Conservation (phyloP, 768 basidiomycete genomes). For the Saitozyma sp. region DNA sequence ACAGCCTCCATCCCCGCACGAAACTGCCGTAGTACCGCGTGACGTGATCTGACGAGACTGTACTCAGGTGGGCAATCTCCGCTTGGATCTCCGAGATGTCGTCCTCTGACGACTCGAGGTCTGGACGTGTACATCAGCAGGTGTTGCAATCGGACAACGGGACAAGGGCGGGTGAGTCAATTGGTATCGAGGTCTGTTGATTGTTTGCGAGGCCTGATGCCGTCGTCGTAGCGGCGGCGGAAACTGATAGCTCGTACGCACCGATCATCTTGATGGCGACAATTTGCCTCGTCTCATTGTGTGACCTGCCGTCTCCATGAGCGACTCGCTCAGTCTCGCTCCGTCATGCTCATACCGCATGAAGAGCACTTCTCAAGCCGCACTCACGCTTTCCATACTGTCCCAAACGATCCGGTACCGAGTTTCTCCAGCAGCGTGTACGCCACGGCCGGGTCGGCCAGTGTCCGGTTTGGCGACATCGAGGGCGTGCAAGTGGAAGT, state of each 20-base stretch:
- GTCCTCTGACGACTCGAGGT: constrained; percentile 96
- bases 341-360: not conserved
- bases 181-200: not conserved
- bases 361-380: not conserved
- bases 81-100: constrained; percentile 98
- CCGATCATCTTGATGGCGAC: constrained; percentile 99
- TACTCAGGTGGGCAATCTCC: constrained; percentile 93
- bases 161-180: no score
- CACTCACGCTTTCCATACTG: constrained; percentile 84
- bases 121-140: constrained; percentile 54
- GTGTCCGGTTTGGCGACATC: not conserved
- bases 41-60: constrained; percentile 94
- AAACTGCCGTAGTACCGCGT: constrained; percentile 97
- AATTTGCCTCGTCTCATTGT: constrained; percentile 88
- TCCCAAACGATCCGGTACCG: constrained; percentile 96
- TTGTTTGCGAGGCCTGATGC: no score
- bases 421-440: constrained; percentile 92
- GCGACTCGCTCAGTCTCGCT: no score
- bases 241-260: constrained; percentile 55
- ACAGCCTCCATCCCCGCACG: constrained; percentile 92
- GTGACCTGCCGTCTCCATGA: constrained; percentile 58
- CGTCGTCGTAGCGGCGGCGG: no score
- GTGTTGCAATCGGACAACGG: not conserved
- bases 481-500: no score
- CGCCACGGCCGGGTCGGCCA: constrained; percentile 74